Percentiles rank a stretch among this genome's conserved stretches.
These are phyloP conservation scores for Sugiyamaella boreocaroliniensis DNA, from an alignment of 805 yeast genomes.

Conservation along the genomic window DNA sequence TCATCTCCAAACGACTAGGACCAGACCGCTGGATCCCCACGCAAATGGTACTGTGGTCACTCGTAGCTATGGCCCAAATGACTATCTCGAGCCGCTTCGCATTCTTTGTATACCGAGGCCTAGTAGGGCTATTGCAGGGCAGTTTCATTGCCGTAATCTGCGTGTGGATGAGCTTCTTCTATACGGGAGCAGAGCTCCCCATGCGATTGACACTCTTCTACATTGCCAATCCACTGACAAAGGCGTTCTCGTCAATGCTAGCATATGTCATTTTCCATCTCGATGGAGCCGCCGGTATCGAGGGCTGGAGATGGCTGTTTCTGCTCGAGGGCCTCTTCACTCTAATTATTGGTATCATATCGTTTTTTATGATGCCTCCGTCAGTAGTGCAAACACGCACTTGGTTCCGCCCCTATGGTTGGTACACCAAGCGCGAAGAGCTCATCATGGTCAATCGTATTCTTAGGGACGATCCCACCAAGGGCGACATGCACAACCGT, in stretches of 20 bases:
- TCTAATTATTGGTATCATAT: conserved; percentile 40
- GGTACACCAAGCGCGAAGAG: conserved; percentile 49
- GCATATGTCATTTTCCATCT: conserved; percentile 48
- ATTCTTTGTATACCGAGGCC: conserved; percentile 43
- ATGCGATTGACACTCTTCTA: conserved; percentile 51
- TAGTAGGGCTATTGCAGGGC: conserved; percentile 53
- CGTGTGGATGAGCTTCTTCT: conserved; percentile 58
- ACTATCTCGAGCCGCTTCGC: conserved; percentile 36
- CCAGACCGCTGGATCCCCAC: conserved; percentile 57
- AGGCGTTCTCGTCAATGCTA: conserved; percentile 38
- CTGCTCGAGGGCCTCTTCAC: conserved; percentile 54
- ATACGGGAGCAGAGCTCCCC: conserved; percentile 49
- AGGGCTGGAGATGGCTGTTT: conserved; percentile 61
- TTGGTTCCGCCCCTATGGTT: conserved; percentile 42
- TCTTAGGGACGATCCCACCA: conserved; percentile 55
- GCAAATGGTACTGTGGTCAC: conserved; percentile 49
- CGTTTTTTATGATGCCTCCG: conserved; percentile 45
- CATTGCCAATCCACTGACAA: conserved; percentile 43
- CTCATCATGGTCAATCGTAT: conserved; percentile 52
- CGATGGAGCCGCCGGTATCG: conserved; percentile 37
- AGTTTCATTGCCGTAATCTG: conserved; percentile 57
- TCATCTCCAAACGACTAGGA: conserved; percentile 57
- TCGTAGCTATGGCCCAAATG: conserved; percentile 48
- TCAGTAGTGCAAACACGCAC: conserved; percentile 44
- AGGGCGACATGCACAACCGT: conserved; percentile 60